Conservation (phyloP, 768 basidiomycete species). For the Panellus pusillus region DNA sequence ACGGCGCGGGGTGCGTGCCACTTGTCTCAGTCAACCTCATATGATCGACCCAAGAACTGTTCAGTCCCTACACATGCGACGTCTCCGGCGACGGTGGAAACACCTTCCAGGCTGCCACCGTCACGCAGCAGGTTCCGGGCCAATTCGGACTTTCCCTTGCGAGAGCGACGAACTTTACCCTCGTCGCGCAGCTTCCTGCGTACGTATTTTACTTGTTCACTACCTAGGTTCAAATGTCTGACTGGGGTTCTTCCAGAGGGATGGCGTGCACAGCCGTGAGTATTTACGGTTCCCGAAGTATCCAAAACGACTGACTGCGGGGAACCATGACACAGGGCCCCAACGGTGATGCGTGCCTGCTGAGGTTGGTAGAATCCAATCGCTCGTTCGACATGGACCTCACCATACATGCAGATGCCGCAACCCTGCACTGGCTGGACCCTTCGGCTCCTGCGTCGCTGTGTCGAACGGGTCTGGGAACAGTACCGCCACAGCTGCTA, state of each 20-base stretch:
- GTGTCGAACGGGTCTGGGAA: conserved; percentile 1
- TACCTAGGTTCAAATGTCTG: neutral
- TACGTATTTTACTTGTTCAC: neutral
- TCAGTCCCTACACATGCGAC: conserved; percentile 15
- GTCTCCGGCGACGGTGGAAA: conserved; percentile 19
- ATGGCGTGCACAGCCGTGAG: conserved; percentile 17
- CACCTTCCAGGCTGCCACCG: conserved; percentile 17
- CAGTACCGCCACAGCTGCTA: neutral
- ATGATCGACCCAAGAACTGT: too few relatives aligned
- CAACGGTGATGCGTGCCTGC: conserved; percentile 21
- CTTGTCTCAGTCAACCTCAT: too few relatives aligned
- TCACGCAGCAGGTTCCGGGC: conserved; percentile 16
- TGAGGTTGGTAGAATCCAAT: conserved; percentile 1
- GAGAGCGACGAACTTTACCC: conserved; percentile 13
- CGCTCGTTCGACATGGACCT: too few relatives aligned
- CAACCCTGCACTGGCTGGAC: conserved; percentile 15
- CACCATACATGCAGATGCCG: conserved; percentile 1
- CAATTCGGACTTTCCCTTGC: conserved; percentile 7
- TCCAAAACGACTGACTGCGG: neutral
- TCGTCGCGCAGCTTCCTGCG: conserved; percentile 18
- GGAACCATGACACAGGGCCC: neutral
- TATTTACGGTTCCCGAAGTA: neutral
- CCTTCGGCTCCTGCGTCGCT: conserved; percentile 19
- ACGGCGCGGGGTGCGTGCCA: conserved; percentile 13
- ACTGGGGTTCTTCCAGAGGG: conserved; percentile 6